A percentile compares a stretch with the other conserved stretches of the same genome.
These are phyloP conservation scores for Aaosphaeria arxii DNA, from an alignment of 2,329 filamentous ascomycete species.

Conservation along the genomic window DNA sequence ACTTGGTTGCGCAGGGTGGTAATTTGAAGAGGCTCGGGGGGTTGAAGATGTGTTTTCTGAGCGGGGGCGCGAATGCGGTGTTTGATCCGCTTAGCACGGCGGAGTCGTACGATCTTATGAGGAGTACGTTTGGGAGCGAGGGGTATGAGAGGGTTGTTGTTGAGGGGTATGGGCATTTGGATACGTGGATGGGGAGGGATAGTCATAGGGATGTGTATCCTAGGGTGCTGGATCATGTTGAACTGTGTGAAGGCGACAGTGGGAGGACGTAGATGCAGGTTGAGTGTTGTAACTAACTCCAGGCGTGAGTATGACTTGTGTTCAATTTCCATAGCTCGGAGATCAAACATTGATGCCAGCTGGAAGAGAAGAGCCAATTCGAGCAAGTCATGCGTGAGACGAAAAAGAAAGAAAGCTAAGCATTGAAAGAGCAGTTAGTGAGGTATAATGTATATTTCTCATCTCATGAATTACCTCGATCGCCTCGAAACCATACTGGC, in stretches of 20 bases:
- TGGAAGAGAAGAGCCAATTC: too few relatives aligned
- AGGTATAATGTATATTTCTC: too few relatives aligned
- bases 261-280: too few relatives aligned
- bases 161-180: constrained; percentile 58
- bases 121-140: constrained; percentile 49
- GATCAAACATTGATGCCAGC: too few relatives aligned
- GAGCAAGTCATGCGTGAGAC: too few relatives aligned
- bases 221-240: constrained; percentile 35
- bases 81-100: constrained; percentile 54
- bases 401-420: too few relatives aligned
- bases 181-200: constrained; percentile 61
- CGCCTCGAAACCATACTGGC: too few relatives aligned
- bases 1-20: background rate
- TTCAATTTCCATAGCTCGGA: too few relatives aligned
- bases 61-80: constrained; percentile 47
- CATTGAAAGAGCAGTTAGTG: too few relatives aligned
- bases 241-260: constrained; percentile 1
- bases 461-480: too few relatives aligned
- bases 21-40: constrained; percentile 9
- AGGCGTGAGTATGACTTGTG: too few relatives aligned
- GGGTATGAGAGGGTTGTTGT: constrained; percentile 54
- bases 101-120: constrained; percentile 52
- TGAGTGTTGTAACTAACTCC: too few relatives aligned
- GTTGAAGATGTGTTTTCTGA: constrained; percentile 10
- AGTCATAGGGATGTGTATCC: constrained; percentile 61